phyloP scores from a whole-genome alignment of 495 filamentous ascomycete genomes.

The Ascodesmis nigricans region DNA sequence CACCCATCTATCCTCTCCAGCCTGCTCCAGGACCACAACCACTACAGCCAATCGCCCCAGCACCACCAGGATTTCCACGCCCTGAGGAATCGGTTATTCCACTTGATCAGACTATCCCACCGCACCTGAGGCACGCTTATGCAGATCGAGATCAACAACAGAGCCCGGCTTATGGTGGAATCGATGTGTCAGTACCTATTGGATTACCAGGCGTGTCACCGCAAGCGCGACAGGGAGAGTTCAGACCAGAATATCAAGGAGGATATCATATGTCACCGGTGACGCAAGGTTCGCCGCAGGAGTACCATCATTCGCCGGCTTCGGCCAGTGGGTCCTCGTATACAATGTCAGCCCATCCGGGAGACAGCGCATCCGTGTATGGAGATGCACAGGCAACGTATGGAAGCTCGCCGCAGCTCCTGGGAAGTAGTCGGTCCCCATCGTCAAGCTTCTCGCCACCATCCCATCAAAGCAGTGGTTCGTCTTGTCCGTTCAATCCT shows the following conservation, averaged over 20 bases:
- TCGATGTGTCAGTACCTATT: too few relatives aligned
- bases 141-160: constrained; percentile 10
- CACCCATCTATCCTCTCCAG: constrained; percentile 23
- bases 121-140: constrained; percentile 15
- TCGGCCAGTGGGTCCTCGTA: constrained; percentile 7
- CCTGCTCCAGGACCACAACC: constrained; percentile 15
- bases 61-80: constrained; percentile 22
- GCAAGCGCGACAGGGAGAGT: neutral
- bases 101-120: constrained; percentile 14
- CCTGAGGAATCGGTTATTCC: constrained; percentile 20
- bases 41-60: constrained; percentile 26
- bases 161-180: too few relatives aligned
- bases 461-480: too few relatives aligned
- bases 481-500: too few relatives aligned
- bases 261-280: neutral
- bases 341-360: constrained; percentile 6
- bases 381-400: too few relatives aligned
- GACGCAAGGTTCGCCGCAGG: constrained; percentile 8
- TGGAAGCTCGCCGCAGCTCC: too few relatives aligned
- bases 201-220: too few relatives aligned
- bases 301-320: constrained; percentile 8
- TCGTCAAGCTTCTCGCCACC: too few relatives aligned
- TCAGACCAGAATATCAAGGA: constrained; percentile 11
- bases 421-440: too few relatives aligned
- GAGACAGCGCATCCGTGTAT: too few relatives aligned